phyloP scores from a whole-genome alignment of 768 basidiomycete genomes.

The Coprinellus micaceus region DNA sequence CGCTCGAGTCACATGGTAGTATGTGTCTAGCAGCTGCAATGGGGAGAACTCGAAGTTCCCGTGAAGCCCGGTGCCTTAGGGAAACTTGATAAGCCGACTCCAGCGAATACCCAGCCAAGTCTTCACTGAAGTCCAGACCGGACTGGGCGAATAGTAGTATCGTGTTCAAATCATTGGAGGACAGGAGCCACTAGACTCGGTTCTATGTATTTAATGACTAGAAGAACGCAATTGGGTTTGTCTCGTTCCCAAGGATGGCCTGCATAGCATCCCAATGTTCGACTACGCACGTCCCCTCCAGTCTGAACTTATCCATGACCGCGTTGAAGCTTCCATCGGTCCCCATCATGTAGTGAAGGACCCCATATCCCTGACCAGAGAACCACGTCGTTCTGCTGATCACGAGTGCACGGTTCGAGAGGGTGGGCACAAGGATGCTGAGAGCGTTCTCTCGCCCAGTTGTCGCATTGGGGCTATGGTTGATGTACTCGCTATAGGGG shows the following conservation, averaged over 20 bases:
- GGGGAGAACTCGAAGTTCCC: too few species aligned
- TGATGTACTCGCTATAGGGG: background rate
- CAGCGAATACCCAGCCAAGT: too few species aligned
- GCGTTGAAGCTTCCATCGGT: background rate
- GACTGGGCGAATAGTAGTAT: too few species aligned
- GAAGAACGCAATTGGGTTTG: conserved; percentile 6
- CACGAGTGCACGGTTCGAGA: background rate
- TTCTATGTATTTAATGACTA: too few species aligned
- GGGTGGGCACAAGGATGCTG: background rate
- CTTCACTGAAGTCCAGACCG: too few species aligned
- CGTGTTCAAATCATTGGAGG: too few species aligned
- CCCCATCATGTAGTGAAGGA: background rate
- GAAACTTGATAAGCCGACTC: too few species aligned
- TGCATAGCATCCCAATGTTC: conserved; percentile 3
- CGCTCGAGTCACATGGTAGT: too few species aligned
- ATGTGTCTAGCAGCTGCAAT: too few species aligned
- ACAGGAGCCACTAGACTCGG: too few species aligned
- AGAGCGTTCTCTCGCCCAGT: background rate
- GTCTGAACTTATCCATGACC: background rate
- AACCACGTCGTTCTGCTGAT: background rate
- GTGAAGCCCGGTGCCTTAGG: too few species aligned
- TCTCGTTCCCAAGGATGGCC: conserved; percentile 1
- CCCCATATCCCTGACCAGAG: background rate
- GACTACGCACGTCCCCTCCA: conserved; percentile 2
- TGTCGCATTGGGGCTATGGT: background rate